Percentiles rank a stretch among this genome's conserved stretches.
These are phyloP conservation scores for Heliocybe sulcata DNA, from an alignment of 1,284 basidiomycete genomes.

Conservation along the genomic window DNA sequence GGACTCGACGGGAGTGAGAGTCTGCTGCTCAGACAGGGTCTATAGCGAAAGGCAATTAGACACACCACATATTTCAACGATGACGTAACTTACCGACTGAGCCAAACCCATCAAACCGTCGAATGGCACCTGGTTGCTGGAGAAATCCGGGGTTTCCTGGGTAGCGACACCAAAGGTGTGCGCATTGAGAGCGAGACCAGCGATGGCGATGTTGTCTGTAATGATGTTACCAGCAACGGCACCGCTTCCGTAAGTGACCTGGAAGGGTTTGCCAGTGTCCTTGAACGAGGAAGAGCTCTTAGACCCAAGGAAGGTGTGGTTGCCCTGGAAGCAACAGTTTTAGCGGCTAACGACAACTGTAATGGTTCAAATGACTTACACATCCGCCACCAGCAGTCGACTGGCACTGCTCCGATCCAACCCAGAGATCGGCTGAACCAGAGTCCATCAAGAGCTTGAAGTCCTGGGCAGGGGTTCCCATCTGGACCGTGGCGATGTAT, in stretches of 20 bases:
- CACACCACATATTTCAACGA: background rate
- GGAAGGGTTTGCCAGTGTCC: slow-evolving; percentile 47
- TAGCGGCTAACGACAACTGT: slow-evolving; percentile 5
- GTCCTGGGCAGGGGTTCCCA: slow-evolving; percentile 69
- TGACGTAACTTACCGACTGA: slow-evolving; percentile 42
- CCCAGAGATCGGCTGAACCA: slow-evolving; percentile 84
- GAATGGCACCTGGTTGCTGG: slow-evolving; percentile 44
- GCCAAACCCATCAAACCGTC: slow-evolving; percentile 86
- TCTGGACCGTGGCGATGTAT: slow-evolving; percentile 67
- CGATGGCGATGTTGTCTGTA: slow-evolving; percentile 62
- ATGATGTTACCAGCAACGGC: slow-evolving; percentile 60
- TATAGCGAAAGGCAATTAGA: slow-evolving; percentile 16
- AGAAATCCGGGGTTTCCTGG: slow-evolving; percentile 60
- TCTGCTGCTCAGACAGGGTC: slow-evolving; percentile 59
- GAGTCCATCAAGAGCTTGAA: slow-evolving; percentile 82
- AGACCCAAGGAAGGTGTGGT: slow-evolving; percentile 64
- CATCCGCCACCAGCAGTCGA: slow-evolving; percentile 40
- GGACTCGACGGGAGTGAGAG: slow-evolving; percentile 69
- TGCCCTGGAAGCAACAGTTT: slow-evolving; percentile 29
- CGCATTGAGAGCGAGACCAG: slow-evolving; percentile 50
- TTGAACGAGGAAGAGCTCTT: slow-evolving; percentile 61
- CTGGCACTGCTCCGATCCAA: slow-evolving; percentile 51
- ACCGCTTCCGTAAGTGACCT: slow-evolving; percentile 76
- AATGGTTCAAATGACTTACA: slow-evolving; percentile 29
- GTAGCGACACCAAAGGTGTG: slow-evolving; percentile 74